A percentile compares a stretch with the other conserved stretches of the same genome.
phyloP scores from a whole-genome alignment of 768 basidiomycete species.

The Lyophyllum atratum region DNA sequence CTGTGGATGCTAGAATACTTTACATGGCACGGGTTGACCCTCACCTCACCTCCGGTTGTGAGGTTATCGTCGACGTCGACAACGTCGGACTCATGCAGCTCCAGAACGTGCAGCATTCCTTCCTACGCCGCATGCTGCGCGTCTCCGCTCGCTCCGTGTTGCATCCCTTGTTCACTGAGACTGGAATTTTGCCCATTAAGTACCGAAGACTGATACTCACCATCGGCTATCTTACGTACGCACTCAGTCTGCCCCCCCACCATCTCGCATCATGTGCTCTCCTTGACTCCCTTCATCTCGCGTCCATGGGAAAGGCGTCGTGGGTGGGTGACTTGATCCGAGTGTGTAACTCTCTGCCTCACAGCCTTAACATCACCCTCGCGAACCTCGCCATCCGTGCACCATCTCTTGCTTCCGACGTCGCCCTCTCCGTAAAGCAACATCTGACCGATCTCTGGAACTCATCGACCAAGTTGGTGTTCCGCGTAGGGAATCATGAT shows the following conservation, averaged over 20 bases:
- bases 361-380: no score
- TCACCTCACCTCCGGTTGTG: no score
- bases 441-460: not conserved
- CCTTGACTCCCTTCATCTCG: not conserved
- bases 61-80: no score
- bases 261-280: not conserved
- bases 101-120: not conserved
- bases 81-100: no score
- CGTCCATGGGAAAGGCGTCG: not conserved
- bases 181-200: not conserved
- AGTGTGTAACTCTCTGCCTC: not conserved
- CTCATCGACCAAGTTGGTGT: not conserved
- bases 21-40: no score
- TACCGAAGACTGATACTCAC: not conserved
- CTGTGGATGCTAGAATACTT: not conserved
- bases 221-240: not conserved
- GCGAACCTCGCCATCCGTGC: no score
- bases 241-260: not conserved
- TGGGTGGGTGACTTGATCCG: not conserved
- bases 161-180: not conserved
- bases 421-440: not conserved
- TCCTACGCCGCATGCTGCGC: not conserved
- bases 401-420: not conserved
- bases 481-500: not conserved
- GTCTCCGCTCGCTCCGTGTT: not conserved